Percentiles rank a stretch among this genome's conserved stretches.
Conservation (phyloP, 2,329 filamentous ascomycete species). For the Apiospora malaysiana region DNA sequence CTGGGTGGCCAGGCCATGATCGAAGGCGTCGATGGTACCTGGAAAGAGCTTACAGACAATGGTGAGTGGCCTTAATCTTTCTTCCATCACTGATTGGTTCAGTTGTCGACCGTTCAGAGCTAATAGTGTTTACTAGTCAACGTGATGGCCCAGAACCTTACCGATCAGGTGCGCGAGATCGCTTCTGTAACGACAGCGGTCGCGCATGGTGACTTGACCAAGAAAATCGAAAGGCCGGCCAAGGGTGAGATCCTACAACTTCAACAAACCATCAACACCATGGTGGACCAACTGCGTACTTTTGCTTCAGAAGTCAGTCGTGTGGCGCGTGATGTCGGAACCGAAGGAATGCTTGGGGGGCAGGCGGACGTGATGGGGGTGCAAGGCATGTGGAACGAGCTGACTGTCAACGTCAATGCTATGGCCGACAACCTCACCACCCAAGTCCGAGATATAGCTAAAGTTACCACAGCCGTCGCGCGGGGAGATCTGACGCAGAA, state of each 20-base stretch:
- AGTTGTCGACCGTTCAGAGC: slow-evolving; percentile 29
- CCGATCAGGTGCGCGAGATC: slow-evolving; percentile 85
- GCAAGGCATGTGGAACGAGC: slow-evolving; percentile 87
- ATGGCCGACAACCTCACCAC: slow-evolving; percentile 89
- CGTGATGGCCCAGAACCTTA: slow-evolving; percentile 83
- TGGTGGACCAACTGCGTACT: slow-evolving; percentile 84
- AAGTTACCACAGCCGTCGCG: slow-evolving; percentile 74
- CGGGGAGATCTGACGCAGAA: slow-evolving; percentile 95
- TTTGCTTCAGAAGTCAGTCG: slow-evolving; percentile 86
- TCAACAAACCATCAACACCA: slow-evolving; percentile 87
- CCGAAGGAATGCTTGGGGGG: slow-evolving; percentile 81
- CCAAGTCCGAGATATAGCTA: slow-evolving; percentile 93
- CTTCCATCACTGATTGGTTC: not conserved
- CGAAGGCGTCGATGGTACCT: slow-evolving; percentile 92
- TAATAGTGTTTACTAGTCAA: slow-evolving; percentile 61
- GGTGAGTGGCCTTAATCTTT: slow-evolving; percentile 48
- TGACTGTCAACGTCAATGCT: slow-evolving; percentile 85
- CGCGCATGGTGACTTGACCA: slow-evolving; percentile 80
- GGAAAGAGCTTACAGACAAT: slow-evolving; percentile 95
- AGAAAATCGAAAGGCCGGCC: slow-evolving; percentile 83
- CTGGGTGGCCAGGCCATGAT: slow-evolving; percentile 94
- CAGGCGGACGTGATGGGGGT: slow-evolving; percentile 85
- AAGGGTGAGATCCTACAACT: slow-evolving; percentile 83
- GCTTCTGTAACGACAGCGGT: slow-evolving; percentile 84
- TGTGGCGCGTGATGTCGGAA: slow-evolving; percentile 83